phyloP scores from a whole-genome alignment of 345 rosid genomes.

The Salix udensis region DNA sequence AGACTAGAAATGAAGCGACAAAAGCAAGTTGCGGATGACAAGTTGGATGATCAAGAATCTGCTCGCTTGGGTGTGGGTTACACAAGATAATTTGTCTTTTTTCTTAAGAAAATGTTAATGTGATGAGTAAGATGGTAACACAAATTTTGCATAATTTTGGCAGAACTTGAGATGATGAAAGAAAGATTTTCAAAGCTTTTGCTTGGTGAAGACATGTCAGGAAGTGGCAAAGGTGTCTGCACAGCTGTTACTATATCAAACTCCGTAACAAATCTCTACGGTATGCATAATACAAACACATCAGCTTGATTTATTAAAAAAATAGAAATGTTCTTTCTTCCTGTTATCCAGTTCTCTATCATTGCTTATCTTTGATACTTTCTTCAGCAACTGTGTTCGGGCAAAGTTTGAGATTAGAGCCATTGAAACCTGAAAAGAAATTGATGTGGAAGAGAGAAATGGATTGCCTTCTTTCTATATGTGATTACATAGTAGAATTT shows the following conservation, averaged over 20 bases:
- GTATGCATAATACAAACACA: constrained; percentile 31
- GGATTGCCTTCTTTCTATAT: constrained; percentile 79
- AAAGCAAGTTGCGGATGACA: constrained; percentile 24
- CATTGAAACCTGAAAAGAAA: constrained; percentile 72
- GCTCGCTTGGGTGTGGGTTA: constrained; percentile 49
- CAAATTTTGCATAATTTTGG: not conserved
- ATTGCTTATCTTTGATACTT: not conserved
- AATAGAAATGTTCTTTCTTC: not conserved
- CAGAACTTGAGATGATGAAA: constrained; percentile 83
- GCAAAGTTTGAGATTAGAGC: constrained; percentile 76
- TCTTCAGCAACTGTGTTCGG: constrained; percentile 88
- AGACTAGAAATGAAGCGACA: constrained; percentile 35
- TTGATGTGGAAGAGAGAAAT: constrained; percentile 89
- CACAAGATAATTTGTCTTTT: not conserved
- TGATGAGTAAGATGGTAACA: not conserved
- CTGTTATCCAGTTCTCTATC: not conserved
- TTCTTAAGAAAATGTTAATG: not conserved
- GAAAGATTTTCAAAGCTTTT: constrained; percentile 88
- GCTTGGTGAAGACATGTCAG: constrained; percentile 98
- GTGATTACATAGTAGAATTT: constrained; percentile 76
- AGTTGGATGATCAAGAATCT: constrained; percentile 45
- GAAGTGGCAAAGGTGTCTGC: constrained; percentile 89
- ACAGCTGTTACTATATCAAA: constrained; percentile 89
- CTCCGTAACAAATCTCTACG: constrained; percentile 88
- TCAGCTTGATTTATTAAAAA: too few relatives aligned